Conservation (phyloP, 2,329 filamentous ascomycete species). For the Phialophora verrucosa region DNA sequence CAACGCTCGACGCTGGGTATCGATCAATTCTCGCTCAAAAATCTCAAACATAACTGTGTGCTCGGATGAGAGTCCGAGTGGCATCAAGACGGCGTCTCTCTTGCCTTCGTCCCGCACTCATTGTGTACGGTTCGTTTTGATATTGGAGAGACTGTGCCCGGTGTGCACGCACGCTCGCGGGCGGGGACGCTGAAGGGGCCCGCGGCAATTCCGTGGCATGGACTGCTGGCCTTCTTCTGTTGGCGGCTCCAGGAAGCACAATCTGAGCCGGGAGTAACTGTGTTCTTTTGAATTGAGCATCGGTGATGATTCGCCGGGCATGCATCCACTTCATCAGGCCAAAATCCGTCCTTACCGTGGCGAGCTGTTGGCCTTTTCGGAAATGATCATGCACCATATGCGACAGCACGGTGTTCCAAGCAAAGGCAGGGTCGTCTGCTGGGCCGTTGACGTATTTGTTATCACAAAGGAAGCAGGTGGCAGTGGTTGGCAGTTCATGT, state of each 20-base stretch:
- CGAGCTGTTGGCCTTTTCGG: slow-evolving; percentile 48
- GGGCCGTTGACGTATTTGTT: slow-evolving; percentile 33
- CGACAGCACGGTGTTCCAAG: slow-evolving; percentile 51
- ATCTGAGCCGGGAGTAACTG: slow-evolving; percentile 48
- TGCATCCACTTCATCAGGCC: slow-evolving; percentile 55
- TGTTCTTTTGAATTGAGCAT: slow-evolving; percentile 52
- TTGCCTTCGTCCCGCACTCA: slow-evolving; percentile 35
- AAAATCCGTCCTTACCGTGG: slow-evolving; percentile 50
- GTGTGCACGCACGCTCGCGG: slow-evolving; percentile 29
- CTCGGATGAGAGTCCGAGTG: slow-evolving; percentile 33
- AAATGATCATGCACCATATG: slow-evolving; percentile 52
- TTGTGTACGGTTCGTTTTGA: slow-evolving; percentile 34
- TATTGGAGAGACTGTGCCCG: slow-evolving; percentile 31
- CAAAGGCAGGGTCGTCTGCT: slow-evolving; percentile 40
- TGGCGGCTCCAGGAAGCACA: slow-evolving; percentile 25
- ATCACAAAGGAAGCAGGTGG: slow-evolving; percentile 53
- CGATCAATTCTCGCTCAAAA: background rate
- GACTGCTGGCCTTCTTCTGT: slow-evolving; percentile 22
- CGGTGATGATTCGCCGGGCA: slow-evolving; percentile 49
- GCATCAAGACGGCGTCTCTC: slow-evolving; percentile 39
- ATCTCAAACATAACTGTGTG: slow-evolving; percentile 31
- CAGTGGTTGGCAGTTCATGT: slow-evolving; percentile 48
- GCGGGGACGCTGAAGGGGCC: slow-evolving; percentile 32
- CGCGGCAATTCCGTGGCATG: slow-evolving; percentile 24
- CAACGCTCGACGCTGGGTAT: background rate